A percentile compares a stretch with the other conserved stretches of the same genome.
These are phyloP conservation scores for Xylaria telfairii DNA, from an alignment of 495 filamentous ascomycete genomes.

Conservation along the genomic window DNA sequence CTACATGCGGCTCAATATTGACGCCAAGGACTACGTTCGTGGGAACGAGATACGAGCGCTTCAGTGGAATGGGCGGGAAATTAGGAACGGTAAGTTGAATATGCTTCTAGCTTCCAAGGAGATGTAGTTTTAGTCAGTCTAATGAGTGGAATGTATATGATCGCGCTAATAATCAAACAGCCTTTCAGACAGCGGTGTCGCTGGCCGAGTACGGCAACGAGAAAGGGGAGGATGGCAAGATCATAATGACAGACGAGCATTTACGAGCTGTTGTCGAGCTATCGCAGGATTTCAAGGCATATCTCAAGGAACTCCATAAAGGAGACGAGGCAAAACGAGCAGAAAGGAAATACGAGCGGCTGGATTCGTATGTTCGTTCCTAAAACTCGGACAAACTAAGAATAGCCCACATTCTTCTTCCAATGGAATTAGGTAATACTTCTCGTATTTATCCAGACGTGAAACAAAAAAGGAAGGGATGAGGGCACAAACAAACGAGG, in stretches of 20 bases:
- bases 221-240: slow-evolving; percentile 21
- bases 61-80: slow-evolving; percentile 53
- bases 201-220: slow-evolving; percentile 37
- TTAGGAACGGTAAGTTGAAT: slow-evolving; percentile 28
- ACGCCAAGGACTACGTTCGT: slow-evolving; percentile 28
- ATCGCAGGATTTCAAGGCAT: slow-evolving; percentile 32
- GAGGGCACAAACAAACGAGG: no score
- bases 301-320: slow-evolving; percentile 31
- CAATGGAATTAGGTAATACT: neutral
- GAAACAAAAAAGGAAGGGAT: no score
- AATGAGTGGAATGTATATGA: neutral
- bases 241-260: slow-evolving; percentile 24
- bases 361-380: slow-evolving; percentile 27
- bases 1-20: slow-evolving; percentile 4
- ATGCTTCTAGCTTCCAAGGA: neutral
- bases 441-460: no score
- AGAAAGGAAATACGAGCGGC: slow-evolving; percentile 22
- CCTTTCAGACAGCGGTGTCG: slow-evolving; percentile 49
- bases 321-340: slow-evolving; percentile 26
- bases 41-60: slow-evolving; percentile 5
- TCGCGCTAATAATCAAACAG: slow-evolving; percentile 23
- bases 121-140: neutral
- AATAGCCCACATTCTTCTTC: neutral
- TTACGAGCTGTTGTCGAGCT: slow-evolving; percentile 27
- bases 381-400: neutral